These are phyloP conservation scores for Cymbidium sinense DNA, from an alignment of 106 monocot genomes.

Conservation along the genomic window DNA sequence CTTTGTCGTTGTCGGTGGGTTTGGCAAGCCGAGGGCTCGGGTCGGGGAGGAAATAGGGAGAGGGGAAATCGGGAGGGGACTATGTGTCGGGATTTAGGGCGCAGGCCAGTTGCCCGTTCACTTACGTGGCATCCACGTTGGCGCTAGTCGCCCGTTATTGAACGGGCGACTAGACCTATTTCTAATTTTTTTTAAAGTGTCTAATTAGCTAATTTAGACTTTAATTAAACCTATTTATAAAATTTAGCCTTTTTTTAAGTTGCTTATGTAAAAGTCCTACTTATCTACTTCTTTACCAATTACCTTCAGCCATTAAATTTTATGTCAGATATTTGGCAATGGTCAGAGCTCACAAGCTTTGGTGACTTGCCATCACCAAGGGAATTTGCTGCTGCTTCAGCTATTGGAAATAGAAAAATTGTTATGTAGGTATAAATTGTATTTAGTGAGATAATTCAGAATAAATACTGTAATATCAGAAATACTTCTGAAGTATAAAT, in stretches of 20 bases:
- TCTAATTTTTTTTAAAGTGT: no score
- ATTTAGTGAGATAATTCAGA: not conserved
- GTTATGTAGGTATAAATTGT: conserved; percentile 59
- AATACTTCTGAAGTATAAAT: not conserved
- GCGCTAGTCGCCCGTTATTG: no score
- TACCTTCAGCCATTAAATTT: not conserved
- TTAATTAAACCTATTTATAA: no score
- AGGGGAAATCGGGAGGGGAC: no score
- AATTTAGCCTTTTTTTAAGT: not conserved
- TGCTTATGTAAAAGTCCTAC: not conserved
- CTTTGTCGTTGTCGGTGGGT: no score
- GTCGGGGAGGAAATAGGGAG: no score
- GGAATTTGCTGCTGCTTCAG: conserved; percentile 92
- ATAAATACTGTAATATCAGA: not conserved
- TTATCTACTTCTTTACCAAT: not conserved
- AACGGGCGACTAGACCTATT: no score
- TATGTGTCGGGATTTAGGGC: no score
- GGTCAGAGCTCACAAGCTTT: conserved; percentile 95
- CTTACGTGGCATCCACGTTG: no score
- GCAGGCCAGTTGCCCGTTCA: no score
- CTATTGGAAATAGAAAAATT: conserved; percentile 90
- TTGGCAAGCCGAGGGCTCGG: no score
- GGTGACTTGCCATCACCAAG: conserved; percentile 94
- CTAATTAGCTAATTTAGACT: no score
- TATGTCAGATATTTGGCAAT: conserved; percentile 87